Percentiles rank a stretch among this genome's conserved stretches.
Conservation (phyloP, 2,329 filamentous ascomycete genomes). For the Alternaria consortialis region DNA sequence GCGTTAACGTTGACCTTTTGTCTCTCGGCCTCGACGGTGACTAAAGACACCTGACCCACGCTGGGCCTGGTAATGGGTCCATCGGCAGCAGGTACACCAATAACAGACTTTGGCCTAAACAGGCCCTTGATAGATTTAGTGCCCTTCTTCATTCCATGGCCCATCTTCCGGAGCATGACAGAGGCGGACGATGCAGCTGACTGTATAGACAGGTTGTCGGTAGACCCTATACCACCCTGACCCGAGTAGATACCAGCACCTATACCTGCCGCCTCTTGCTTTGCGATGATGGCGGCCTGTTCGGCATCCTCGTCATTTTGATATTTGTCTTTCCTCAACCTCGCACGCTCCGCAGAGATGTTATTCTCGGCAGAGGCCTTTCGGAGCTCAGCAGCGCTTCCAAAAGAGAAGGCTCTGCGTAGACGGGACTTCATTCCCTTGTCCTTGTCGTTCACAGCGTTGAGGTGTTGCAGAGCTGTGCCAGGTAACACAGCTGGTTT, state of each 20-base stretch:
- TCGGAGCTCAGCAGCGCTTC: slow-evolving; percentile 89
- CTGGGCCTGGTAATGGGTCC: slow-evolving; percentile 70
- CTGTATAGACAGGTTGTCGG: slow-evolving; percentile 91
- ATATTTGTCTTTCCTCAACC: slow-evolving; percentile 60
- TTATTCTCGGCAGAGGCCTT: slow-evolving; percentile 75
- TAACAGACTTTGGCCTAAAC: slow-evolving; percentile 91
- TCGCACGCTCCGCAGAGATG: slow-evolving; percentile 59
- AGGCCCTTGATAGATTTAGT: slow-evolving; percentile 89
- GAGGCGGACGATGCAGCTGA: slow-evolving; percentile 90
- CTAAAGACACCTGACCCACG: slow-evolving; percentile 89
- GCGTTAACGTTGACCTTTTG: slow-evolving; percentile 81
- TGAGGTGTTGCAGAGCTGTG: slow-evolving; percentile 82
- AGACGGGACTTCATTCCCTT: slow-evolving; percentile 87
- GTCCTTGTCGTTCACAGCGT: slow-evolving; percentile 86
- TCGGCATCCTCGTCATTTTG: slow-evolving; percentile 80
- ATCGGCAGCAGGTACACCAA: slow-evolving; percentile 79
- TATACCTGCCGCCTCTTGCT: slow-evolving; percentile 90
- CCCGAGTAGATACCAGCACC: slow-evolving; percentile 94
- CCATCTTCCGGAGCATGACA: slow-evolving; percentile 98
- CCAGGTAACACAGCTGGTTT: slow-evolving; percentile 55
- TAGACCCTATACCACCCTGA: slow-evolving; percentile 87
- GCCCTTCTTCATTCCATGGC: slow-evolving; percentile 95
- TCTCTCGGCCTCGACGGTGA: slow-evolving; percentile 92
- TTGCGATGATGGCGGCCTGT: slow-evolving; percentile 87
- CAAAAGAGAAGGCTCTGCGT: slow-evolving; percentile 93